Evolutionary conservation across 352 stramenopile species (phyloP), one percentile per base, ranked within the genome.

Genomic region (Phytophthora sojae): DNA sequence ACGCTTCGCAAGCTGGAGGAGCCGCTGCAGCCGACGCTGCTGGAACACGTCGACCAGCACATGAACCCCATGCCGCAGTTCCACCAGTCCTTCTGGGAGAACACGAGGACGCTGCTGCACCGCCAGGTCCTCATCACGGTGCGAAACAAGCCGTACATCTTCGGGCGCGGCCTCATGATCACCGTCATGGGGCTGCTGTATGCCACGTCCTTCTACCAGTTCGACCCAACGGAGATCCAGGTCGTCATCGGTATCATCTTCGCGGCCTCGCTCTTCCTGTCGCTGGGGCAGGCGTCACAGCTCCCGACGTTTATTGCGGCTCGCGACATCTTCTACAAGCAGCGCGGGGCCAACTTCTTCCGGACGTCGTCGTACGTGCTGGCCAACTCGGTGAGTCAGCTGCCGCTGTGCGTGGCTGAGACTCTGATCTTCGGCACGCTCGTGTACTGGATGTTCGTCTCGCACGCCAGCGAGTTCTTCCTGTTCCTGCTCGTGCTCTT

Each of bases 371-470:
- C 80, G 14, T 96, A 91, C 58, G 79, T 95, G 26, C 50, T 96
- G 51, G 85, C 75, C 6, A 77, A 67, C 30, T 79, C 64, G 4
- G 39, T 82, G 23, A 73, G 76, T 11, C 68, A 83, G 25, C 37
- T 88, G 4, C 71, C 82, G 57, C 64, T 88, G 45, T 67, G 69
- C 67, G 14, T 81, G 12, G 67, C 90, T 25, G 89, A 96, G 75
- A 83, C 85, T 1, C 57, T 95, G 17, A 70, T 94, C 15, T 97
- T 95, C 73, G 89, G 86, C 23, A 91, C 79, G 8, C 71, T 97
- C 26, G 59, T 96, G 12, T 97, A 97, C 61, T 97, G 83, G 77
- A 92, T 96, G 77, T 83, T 95, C 59, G 75, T 80, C n/a, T 49
- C 71, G 0, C 47, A 76, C 32, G 58, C 63, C 7, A 60, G 42